Base-by-base conservation (phyloP, 768 basidiomycete genomes). In the Serendipita sp. region DNA sequence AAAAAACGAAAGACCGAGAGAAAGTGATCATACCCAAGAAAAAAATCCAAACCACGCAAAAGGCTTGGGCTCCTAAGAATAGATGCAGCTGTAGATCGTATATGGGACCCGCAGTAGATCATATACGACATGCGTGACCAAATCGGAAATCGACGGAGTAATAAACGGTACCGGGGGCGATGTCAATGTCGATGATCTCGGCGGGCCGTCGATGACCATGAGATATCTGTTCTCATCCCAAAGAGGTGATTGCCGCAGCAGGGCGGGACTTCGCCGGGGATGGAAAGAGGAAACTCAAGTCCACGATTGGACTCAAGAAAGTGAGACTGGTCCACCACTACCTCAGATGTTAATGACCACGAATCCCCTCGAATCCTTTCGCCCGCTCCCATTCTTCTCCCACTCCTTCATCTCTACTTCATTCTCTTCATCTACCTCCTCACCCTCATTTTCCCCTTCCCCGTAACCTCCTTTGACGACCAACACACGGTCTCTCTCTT, bases 351-450 rank as follows among this genome's bases (percentile, higher is more conserved):
- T 86, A 72, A 88, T 72, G 74, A 88, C 87, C 68, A 86, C 75
- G 72, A 88, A 88, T 63, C 87, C 87, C 63, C 87, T 77, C 63
- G 88, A 86, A 71, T 88, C 87, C 65, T 88, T 72, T 69, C 86
- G 75, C 62, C 86, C 87, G 36, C 81, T 80, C 66, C 86, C 86
- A 73, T 85, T 88, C 72, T 74, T 77, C 69, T 73, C 75, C 86
- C 87, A 88, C 70, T 67, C 67, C 43, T 62, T 45, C n/a, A 40
- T 8, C 2, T 48, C 67, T 10, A 63, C 67, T 6, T 34, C 64
- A 31, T n/a, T 16, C 48, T 5, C 31, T 10, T 80, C 81, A 13
- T 44, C 34, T 3, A 10, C 23, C 33, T 15, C 27, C 29, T 3
- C 29, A 52, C 48, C 48, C 74, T 76, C 37, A 40, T 40, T 13